phyloP scores from a whole-genome alignment of 768 basidiomycete genomes.

The Gymnopilus junonius region DNA sequence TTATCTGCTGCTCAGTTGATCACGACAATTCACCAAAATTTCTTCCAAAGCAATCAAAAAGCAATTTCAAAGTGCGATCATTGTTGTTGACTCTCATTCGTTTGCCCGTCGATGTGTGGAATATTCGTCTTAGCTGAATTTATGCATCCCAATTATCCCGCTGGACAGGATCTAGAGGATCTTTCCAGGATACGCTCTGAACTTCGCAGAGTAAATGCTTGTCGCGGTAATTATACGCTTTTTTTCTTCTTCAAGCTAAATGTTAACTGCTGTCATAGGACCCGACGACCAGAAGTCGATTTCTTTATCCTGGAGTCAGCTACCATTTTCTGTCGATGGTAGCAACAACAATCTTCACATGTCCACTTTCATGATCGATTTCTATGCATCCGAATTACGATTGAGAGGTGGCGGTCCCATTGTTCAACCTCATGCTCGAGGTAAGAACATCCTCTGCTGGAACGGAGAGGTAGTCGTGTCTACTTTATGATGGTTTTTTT shows the following conservation, averaged over 20 bases:
- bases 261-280: constrained; percentile 43
- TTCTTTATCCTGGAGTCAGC: constrained; percentile 7
- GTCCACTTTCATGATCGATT: constrained; percentile 36
- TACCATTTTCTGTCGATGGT: background rate
- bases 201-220: constrained; percentile 54
- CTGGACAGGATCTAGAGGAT: background rate
- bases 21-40: background rate
- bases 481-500: background rate
- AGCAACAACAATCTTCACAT: background rate
- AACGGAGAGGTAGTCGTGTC: constrained; percentile 73
- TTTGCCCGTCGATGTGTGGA: constrained; percentile 61
- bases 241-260: background rate
- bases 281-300: constrained; percentile 60
- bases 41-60: background rate
- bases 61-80: background rate
- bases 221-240: constrained; percentile 50
- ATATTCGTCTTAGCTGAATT: constrained; percentile 57
- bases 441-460: constrained; percentile 76
- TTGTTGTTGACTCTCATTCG: background rate
- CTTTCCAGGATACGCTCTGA: constrained; percentile 12
- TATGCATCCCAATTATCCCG: constrained; percentile 11
- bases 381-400: constrained; percentile 78
- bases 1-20: background rate
- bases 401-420: constrained; percentile 64
- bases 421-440: constrained; percentile 68